Base-by-base conservation (phyloP, 164 flowering plant species). In the Chimonanthus salicifolius region DNA sequence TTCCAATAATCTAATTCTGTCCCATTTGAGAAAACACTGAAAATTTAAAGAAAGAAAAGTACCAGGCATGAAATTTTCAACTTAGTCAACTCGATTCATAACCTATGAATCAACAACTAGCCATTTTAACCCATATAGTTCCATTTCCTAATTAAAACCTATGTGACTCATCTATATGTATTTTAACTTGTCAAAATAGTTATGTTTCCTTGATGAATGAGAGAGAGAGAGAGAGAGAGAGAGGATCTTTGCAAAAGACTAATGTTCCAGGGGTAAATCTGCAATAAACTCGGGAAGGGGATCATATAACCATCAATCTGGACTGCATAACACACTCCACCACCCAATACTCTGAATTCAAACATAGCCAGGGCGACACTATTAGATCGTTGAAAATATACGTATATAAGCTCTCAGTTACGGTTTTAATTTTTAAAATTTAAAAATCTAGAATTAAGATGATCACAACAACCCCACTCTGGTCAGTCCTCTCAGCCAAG, bases 21-120 rank as follows among this genome's bases (percentile, higher is more conserved):
- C 69, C 72, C 77, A 74, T 62, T 74, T 50, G 69, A 66, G 69
- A 66, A 11, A 46, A 21, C n/a, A 46, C 45, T 66, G 49, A 66
- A 43, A 21, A 10, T 44, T 10, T 45, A 44, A 21, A 46, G 49
- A 45, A 66, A 13, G 2, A 66, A 66, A 9, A 66, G 45, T 66
- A 48, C 45, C 46, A 63, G 46, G 11, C 66, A 7, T 63, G 4
- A 54, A 54, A 10, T 11, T 3, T 15, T 54, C 16, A 4, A 54
- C 5, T 54, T 13, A 5, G 16, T 11, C 16, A 13, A 11, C 60
- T 54, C n/a, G 16, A 54, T n/a, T 54, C 16, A 54, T n/a, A 10
- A 13, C 60, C 60, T 9, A 3, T n/a, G 11, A 15, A 54, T 13
- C 11, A 54, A n/a, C n/a, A 54, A 7, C 16, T 54, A 11, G 16